A percentile compares a stretch with the other conserved stretches of the same genome.
Conservation (phyloP, 306 rosid genomes). For the Prinsepia uniflora region DNA sequence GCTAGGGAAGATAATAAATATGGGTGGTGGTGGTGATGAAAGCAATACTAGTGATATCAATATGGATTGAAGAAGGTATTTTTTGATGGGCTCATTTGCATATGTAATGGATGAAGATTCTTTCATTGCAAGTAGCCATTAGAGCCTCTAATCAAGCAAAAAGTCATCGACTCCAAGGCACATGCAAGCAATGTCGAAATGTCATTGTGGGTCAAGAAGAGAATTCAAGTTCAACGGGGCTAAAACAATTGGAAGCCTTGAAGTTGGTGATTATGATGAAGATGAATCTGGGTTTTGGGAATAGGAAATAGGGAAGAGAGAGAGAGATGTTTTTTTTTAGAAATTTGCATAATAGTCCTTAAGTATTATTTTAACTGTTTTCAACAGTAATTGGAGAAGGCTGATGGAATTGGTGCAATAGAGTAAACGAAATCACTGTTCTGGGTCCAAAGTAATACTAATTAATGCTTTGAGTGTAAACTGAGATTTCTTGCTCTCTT, state of each 20-base stretch:
- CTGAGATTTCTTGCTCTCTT: too few relatives aligned
- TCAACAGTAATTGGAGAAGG: too few relatives aligned
- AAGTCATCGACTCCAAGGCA: conserved; percentile 58
- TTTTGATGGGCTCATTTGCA: conserved; percentile 88
- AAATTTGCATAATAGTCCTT: too few relatives aligned
- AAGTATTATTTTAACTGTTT: too few relatives aligned
- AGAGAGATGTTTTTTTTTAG: too few relatives aligned
- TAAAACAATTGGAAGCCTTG: conserved; percentile 29
- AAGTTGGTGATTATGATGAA: background rate
- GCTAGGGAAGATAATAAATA: conserved; percentile 76
- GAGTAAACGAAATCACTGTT: too few relatives aligned
- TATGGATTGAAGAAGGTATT: conserved; percentile 75
- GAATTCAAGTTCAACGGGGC: conserved; percentile 59
- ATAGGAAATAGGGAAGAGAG: too few relatives aligned
- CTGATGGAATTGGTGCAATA: too few relatives aligned
- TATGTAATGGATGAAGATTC: conserved; percentile 82
- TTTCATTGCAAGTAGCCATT: conserved; percentile 61
- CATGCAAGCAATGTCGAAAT: conserved; percentile 77
- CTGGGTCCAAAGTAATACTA: too few relatives aligned
- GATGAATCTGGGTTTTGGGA: too few relatives aligned
- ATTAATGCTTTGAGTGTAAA: too few relatives aligned
- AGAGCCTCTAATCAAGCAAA: conserved; percentile 51
- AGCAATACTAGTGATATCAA: conserved; percentile 27
- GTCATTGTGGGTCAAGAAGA: conserved; percentile 68
- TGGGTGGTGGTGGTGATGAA: conserved; percentile 44